phyloP scores from a whole-genome alignment of 768 basidiomycete species.

The Dentipellis fragilis region DNA sequence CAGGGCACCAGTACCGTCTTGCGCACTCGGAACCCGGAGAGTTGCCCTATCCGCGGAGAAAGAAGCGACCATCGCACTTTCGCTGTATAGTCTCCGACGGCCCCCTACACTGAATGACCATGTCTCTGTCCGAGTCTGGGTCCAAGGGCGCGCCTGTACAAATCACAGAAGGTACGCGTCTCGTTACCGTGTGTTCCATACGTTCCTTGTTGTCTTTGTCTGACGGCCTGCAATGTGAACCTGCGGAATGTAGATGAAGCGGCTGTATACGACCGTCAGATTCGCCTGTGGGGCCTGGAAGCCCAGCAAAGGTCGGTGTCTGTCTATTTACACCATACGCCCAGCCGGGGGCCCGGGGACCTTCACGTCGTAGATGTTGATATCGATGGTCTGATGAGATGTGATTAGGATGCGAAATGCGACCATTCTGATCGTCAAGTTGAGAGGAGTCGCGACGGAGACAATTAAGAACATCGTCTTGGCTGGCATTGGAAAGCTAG shows the following conservation, averaged over 20 bases:
- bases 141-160: constrained; percentile 15
- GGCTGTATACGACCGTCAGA: constrained; percentile 94
- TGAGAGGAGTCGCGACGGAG: constrained; percentile 84
- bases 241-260: constrained; percentile 41
- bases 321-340: neutral
- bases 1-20: too few relatives aligned
- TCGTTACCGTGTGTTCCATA: neutral
- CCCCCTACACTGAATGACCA: neutral
- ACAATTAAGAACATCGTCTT: constrained; percentile 96
- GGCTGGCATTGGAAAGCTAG: constrained; percentile 85
- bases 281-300: constrained; percentile 95
- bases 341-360: neutral
- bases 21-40: too few relatives aligned
- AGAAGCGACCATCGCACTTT: neutral
- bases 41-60: neutral
- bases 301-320: constrained; percentile 79
- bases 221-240: neutral
- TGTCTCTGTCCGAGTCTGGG: constrained; percentile 7
- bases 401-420: constrained; percentile 86
- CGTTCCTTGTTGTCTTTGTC: neutral
- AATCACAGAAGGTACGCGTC: constrained; percentile 19
- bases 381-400: neutral
- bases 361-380: neutral
- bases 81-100: neutral
- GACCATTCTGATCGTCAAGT: constrained; percentile 71